Base-by-base conservation (phyloP, 2,329 filamentous ascomycete species). In the Davidsoniella eucalypti region DNA sequence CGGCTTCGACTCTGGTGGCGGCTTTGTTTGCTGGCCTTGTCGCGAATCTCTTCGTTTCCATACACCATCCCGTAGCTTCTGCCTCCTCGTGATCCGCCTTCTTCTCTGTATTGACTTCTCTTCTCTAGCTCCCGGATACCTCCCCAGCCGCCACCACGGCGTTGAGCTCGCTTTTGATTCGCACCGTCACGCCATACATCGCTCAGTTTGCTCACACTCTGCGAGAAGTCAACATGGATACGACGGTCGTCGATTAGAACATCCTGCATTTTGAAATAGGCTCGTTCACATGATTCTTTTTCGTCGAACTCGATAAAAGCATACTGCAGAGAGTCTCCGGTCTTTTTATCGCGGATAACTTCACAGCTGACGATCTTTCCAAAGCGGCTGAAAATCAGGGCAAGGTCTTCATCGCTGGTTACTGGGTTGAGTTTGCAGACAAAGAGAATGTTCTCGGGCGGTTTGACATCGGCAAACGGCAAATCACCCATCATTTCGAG, bases 341-440 rank as follows among this genome's bases (percentile, higher is more conserved):
- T 95, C 60, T 87, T 87, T 61, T 84, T 85, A 63, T 98, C 92
- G 45, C 90, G 76, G 55, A 98, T 95, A 33, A 98, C 85, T 66
- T 98, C 92, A 61, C 92, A 98, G 44, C 87, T 94, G 21, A 96
- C 65, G 40, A 98, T 94, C 61, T 83, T 90, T 57, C 92, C 92
- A 58, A 98, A 98, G 0, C 92, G 88, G 51, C 86, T 90, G 66
- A 98, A 98, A 55, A 98, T 96, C 56, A 96, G 75, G 62, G 95
- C 83, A 44, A 98, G 71, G 61, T 98, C 92, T 60, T 94, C 84
- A 60, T 95, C 90, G 60, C 86, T 84, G 8, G 92, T 98, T 44
- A 98, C 87, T 0, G 92, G 92, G 59, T 98, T 98, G 41, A 98
- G 72, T 64, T 98, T 98, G 80, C 92, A 98, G 41, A 98, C 88